A percentile compares a stretch with the other conserved stretches of the same genome.
These are phyloP conservation scores for Patellifolia procumbens DNA, from an alignment of 179 eudicot species.

Conservation along the genomic window DNA sequence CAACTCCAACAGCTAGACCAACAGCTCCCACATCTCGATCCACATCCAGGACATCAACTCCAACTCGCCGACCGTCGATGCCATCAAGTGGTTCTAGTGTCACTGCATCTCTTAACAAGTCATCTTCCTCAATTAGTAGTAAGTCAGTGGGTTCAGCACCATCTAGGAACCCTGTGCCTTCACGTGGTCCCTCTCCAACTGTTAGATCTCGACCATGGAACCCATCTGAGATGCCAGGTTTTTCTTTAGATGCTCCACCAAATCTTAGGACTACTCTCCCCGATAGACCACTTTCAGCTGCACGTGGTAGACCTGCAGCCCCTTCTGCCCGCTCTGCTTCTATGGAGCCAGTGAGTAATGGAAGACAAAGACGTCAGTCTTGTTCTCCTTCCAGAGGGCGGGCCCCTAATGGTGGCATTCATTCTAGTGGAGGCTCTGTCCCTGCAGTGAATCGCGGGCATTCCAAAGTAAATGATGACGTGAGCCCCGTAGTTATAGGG, in stretches of 20 bases:
- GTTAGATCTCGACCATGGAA: slow-evolving; percentile 92
- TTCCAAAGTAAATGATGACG: slow-evolving; percentile 81
- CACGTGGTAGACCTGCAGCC: slow-evolving; percentile 87
- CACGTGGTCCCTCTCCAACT: slow-evolving; percentile 78
- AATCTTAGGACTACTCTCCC: slow-evolving; percentile 87
- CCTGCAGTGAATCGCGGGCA: slow-evolving; percentile 71
- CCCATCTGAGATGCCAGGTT: slow-evolving; percentile 98
- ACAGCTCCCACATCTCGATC: slow-evolving; percentile 61
- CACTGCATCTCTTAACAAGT: slow-evolving; percentile 51
- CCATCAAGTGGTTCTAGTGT: slow-evolving; percentile 41
- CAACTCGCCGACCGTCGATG: slow-evolving; percentile 65
- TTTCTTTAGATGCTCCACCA: slow-evolving; percentile 95
- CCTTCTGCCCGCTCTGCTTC: slow-evolving; percentile 78
- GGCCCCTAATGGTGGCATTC: slow-evolving; percentile 65
- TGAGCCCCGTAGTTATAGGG: slow-evolving; percentile 83
- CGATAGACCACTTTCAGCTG: slow-evolving; percentile 85
- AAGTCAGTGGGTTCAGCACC: slow-evolving; percentile 50
- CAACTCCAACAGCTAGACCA: slow-evolving; percentile 77
- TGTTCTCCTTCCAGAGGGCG: slow-evolving; percentile 97
- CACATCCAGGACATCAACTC: slow-evolving; percentile 73
- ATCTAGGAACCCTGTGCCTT: slow-evolving; percentile 53
- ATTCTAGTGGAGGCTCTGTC: slow-evolving; percentile 74
- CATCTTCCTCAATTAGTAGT: slow-evolving; percentile 52
- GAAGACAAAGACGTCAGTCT: slow-evolving; percentile 79
- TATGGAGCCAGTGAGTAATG: slow-evolving; percentile 69